Base-by-base conservation (phyloP, 441 rosid species). In the Pelargonium myrrhifolium region DNA sequence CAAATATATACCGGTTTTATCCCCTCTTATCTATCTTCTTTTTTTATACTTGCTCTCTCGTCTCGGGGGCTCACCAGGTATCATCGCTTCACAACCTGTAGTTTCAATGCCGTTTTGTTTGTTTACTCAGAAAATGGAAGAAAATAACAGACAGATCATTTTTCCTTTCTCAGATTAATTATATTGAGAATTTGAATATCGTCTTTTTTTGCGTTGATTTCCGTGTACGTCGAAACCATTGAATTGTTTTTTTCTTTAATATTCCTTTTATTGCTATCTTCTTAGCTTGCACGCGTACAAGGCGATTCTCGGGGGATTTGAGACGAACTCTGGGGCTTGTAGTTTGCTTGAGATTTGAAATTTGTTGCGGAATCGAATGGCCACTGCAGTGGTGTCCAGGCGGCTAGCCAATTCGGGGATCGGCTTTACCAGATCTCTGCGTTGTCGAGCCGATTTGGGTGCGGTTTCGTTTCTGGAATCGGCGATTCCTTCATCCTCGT, bases 351-450 rank as follows among this genome's bases (percentile, higher is more conserved):
- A 51, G 58, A 15, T 45, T 68, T 51, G 60, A 39, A 6, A n/a
- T 37, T 21, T n/a, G 4, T 53, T 51, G 20, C 47, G 14, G 39
- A 43, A 28, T 72, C 17, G 55, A 64, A 86, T 86, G 92, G 86
- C 90, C 22, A 84, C 82, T 21, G 70, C 60, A 64, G 78, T 79
- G 59, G 86, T 75, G 63, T 81, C 76, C 72, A 84, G 79, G 75
- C 78, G 86, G 64, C 56, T 81, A 6, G 78, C 77, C 72, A 65
- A 71, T 66, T 73, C 80, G 0, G 71, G 68, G 11, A 63, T 69
- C 17, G 68, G 71, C 31, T 18, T 81, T 14, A 68, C 75, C 24
- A 69, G 82, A 65, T 65, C 74, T 14, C 69, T 83, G 66, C 74
- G 78, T 70, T 71, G 81, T 69, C 70, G 81, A 67, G 81, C 74